Evolutionary conservation across 2,329 filamentous ascomycete genomes (phyloP).

Genomic region (Chrysoporthe deuterocubensis): DNA sequence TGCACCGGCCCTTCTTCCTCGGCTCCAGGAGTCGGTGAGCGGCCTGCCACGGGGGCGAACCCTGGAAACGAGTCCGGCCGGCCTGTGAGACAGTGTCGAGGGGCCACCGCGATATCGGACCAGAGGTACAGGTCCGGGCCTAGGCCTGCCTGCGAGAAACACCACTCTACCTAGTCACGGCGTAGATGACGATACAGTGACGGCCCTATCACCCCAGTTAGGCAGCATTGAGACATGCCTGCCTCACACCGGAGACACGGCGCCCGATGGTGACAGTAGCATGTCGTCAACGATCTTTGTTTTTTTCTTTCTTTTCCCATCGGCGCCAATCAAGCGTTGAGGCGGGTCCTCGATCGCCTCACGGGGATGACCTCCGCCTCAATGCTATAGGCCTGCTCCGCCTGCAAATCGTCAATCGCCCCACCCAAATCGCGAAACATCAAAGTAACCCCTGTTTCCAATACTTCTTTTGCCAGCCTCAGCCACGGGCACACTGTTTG

Average conservation of each 20-base stretch:
- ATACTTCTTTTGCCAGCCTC: no score
- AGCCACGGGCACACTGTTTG: no score
- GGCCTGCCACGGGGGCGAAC: neutral
- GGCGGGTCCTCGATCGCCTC: neutral
- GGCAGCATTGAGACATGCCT: conserved; percentile 1
- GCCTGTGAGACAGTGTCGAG: conserved; percentile 1
- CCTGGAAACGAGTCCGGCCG: neutral
- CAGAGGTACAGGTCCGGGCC: neutral
- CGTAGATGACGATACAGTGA: neutral
- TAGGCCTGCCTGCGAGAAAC: neutral
- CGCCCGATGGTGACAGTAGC: neutral
- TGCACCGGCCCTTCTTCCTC: neutral
- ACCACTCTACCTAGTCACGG: neutral
- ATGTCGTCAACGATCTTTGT: neutral
- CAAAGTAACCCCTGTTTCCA: no score
- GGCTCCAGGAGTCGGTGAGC: conserved; percentile 1
- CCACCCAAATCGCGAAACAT: no score
- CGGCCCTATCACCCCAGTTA: neutral
- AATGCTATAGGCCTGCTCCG: neutral
- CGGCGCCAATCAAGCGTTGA: neutral
- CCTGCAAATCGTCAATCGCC: neutral
- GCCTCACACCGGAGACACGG: neutral
- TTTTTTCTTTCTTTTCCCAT: neutral
- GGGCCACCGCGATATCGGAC: conserved; percentile 5
- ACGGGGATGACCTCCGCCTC: neutral